Evolutionary conservation across 2,329 filamentous ascomycete species (phyloP), one percentile per base, ranked within the genome.

Genomic region (Arthrocladium fulminans): DNA sequence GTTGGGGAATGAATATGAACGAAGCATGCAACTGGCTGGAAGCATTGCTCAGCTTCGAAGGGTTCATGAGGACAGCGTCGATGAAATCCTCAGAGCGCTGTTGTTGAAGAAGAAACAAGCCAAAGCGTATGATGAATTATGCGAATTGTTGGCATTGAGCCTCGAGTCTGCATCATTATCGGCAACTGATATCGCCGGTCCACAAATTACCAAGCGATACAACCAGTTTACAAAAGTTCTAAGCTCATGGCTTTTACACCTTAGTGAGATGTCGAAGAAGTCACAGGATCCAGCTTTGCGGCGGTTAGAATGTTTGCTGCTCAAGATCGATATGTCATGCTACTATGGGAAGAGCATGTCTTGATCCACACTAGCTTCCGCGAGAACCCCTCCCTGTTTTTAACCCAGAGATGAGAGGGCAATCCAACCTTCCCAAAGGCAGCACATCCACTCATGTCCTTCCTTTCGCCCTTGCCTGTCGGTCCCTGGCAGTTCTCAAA

Each of bases 21-120:
- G 63, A 20, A 70, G 68, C 20, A 67, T 77, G 15, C 71, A 73
- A 39, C 66, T 67, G 10, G 70, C 71, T 9, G 71, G 77, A 55
- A 84, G 86, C 12, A 75, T 89, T 0, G 79, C 83, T 32, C 72
- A 77, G 35, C 67, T 94, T 10, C 74, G 82, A 19, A 75, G 80
- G 37, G 77, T 81, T 20, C 88, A 94, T 57, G 83, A 88, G 52
- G 72, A 77, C 27, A 77, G 83, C 6, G 72, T 95, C 1, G 84
- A 94, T 60, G 74, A 80, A 44, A 88, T 94, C 40, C 77, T 89
- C 68, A 79, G 81, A 52, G 79, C 80, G 0, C 69, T 92, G 0
- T 74, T 95, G 12, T 69, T 94, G 2, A 76, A 84, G 50, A 86
- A 84, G 59, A 74, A 84, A 29, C 88, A 94, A 62, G 73, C 80